Evolutionary conservation across 805 yeast genomes (phyloP), one percentile per base, ranked within the genome.

Genomic region (Candida sphagnicola): DNA sequence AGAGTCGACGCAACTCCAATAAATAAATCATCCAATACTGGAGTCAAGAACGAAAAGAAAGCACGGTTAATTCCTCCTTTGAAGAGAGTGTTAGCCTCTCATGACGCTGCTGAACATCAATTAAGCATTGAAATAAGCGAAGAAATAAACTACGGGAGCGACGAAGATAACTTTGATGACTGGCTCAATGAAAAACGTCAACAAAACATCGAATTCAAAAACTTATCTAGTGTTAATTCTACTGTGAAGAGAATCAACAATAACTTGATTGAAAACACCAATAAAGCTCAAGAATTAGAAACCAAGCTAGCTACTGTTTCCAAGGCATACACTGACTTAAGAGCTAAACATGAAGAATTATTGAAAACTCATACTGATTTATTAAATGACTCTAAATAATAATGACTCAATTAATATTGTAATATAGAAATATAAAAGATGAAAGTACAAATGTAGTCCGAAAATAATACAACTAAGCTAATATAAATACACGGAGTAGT

Each of bases 271-370:
- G 34, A 15, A 5, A 37, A 34, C 8, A 6, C 38, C 2, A 19
- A 28, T n/a, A 16, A 12, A n/a, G 11, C 18, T 5, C 29, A 37
- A 21, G 46, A 45, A 31, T 17, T 42, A 10, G 39, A 42, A 30
- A 13, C 32, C 10, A 72, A 79, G 44, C 55, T 82, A 15, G 59
- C 59, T 11, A 69, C 68, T 44, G 59, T 80, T n/a, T 73, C 80
- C 0, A 59, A 65, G 13, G 86, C 85, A 2, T 82, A 83, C 59
- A 61, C 65, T 10, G 80, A 79, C 21, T 57, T 83, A 44, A 72
- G 80, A 55, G 59, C 62, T 18, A 73, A 77, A 62, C 81, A 83
- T 51, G 85, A 81, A 47, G 75, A 74, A 41, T 62, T 82, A 46
- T 71, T 68, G 44, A 57, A 62, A 15, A 78, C 78, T 41, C 80